A percentile compares a stretch with the other conserved stretches of the same genome.
Evolutionary conservation across 2,329 filamentous ascomycete genomes (phyloP).

Genomic region (Trichoderma oligosporum): DNA sequence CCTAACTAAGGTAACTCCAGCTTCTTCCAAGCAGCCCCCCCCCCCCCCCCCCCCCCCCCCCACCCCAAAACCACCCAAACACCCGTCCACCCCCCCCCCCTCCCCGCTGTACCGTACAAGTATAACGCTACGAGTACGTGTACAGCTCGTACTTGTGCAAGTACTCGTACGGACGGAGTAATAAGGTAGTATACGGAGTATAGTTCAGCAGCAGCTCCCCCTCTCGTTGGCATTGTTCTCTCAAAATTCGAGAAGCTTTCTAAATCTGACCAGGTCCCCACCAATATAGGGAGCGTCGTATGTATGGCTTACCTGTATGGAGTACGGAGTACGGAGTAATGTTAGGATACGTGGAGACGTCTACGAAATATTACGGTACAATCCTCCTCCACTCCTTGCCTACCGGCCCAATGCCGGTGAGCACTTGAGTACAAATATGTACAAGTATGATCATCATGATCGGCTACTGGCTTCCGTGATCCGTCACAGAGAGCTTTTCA

Average conservation of each 20-base stretch:
- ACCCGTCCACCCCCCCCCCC: too few species aligned
- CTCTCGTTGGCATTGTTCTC: conserved; percentile 15
- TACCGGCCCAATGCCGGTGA: conserved; percentile 9
- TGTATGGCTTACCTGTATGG: background rate
- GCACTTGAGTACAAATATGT: too few species aligned
- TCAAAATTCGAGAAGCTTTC: conserved; percentile 18
- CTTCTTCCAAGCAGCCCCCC: conserved; percentile 10
- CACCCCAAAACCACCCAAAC: too few species aligned
- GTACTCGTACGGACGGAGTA: background rate
- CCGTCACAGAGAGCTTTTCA: conserved; percentile 5
- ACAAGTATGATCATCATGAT: conserved; percentile 20
- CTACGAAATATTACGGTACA: background rate
- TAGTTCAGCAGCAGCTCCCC: background rate
- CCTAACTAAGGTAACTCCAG: conserved; percentile 16
- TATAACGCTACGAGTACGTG: too few species aligned
- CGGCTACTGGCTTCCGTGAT: conserved; percentile 21
- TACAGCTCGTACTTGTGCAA: too few species aligned
- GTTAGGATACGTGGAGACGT: background rate
- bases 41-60: too few species aligned
- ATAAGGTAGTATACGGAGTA: too few species aligned
- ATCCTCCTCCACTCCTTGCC: conserved; percentile 8
- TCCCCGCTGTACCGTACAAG: too few species aligned
- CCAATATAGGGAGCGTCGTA: background rate
- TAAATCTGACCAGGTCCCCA: background rate
- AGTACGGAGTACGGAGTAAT: background rate